phyloP scores from a whole-genome alignment of 164 flowering plant species.

The Magnolia changhungtana region DNA sequence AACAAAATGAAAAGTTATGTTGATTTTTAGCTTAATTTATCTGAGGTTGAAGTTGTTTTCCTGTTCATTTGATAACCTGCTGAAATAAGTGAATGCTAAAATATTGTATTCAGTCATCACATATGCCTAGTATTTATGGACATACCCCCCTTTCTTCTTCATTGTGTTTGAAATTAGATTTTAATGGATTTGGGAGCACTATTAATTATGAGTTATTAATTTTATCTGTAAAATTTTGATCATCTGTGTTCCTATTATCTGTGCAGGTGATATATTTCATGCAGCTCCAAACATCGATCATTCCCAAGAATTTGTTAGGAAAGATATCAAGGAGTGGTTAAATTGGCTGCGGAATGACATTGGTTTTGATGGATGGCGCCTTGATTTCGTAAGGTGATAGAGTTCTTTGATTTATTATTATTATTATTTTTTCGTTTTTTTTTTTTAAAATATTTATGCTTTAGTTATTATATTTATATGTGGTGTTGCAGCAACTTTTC shows the following conservation, averaged over 20 bases:
- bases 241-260: constrained; percentile 8
- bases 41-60: too few species aligned
- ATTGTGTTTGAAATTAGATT: too few species aligned
- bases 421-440: neutral
- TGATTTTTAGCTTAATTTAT: too few species aligned
- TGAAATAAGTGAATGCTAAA: too few species aligned
- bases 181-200: too few species aligned
- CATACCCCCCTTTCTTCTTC: too few species aligned
- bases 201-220: too few species aligned
- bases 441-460: neutral
- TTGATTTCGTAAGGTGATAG: constrained; percentile 56
- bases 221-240: neutral
- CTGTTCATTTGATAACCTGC: too few species aligned
- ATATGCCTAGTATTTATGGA: too few species aligned
- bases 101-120: too few species aligned
- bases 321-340: constrained; percentile 52
- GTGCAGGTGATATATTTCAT: constrained; percentile 55
- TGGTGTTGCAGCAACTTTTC: neutral
- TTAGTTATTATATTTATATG: neutral
- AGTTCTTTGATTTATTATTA: neutral
- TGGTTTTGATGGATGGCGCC: constrained; percentile 71
- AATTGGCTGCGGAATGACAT: constrained; percentile 58
- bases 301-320: constrained; percentile 57
- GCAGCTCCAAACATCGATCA: constrained; percentile 69
- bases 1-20: too few species aligned